Evolutionary conservation across 1,284 basidiomycete species (phyloP), one percentile per base, ranked within the genome.

Genomic region (Uromyces viciae-fabae): DNA sequence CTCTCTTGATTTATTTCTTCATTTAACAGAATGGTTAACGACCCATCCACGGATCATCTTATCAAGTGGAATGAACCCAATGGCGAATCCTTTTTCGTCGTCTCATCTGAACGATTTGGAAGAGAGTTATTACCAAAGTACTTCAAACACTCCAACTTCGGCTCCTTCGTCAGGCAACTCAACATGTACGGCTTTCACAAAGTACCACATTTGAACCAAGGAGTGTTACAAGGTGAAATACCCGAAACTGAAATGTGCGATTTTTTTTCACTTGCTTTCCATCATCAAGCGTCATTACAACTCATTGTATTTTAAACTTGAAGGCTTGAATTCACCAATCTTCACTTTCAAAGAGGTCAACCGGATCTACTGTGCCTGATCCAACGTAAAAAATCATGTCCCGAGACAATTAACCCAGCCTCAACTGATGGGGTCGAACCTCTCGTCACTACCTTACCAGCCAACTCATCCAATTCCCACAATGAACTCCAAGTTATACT

Each of bases 101-200:
- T 94, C 72, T 94, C 97, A 87, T 93, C 95, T 85, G 94, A 98
- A 86, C 91, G 91, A 33, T 94, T 99, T 85, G 93, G 94, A 1
- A 91, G 92, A 69, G 93, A 98, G 86, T 90, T 97, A 36, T 89
- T 98, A 8, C 93, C 94, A 3, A 90, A 91, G 69, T 98, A 93
- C 92, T 98, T 98, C 90, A 98, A 98, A 86, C 95, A 98, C 88
- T 91, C 92, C 38, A 96, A 95, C 86, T 97, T 97, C 86, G 91
- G 91, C 68, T 94, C 93, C 60, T 98, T 98, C 85, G 95, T 98
- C 52, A 90, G 95, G 56, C 95, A 98, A 86, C 90, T 98, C 85
- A 98, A 98, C 89, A 97, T 97, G 94, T 86, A 82, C 81, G 85
- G 83, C 38, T 83, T 83, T 74, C 83, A 83, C 79, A 83, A 83